phyloP scores from a whole-genome alignment of 2,329 filamentous ascomycete species.

The Trichophyton mentagrophytes region DNA sequence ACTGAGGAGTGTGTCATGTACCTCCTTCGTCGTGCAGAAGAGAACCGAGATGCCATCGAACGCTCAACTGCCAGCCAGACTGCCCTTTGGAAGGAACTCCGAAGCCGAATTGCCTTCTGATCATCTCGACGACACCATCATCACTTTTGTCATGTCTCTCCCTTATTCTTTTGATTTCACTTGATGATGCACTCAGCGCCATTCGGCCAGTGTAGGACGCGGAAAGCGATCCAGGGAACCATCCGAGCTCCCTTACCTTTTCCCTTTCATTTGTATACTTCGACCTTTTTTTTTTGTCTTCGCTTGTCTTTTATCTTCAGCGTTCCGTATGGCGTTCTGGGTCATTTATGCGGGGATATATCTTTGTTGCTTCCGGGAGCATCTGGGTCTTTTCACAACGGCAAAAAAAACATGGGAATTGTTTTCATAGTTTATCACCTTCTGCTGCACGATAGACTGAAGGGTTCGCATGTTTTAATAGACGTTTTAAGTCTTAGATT shows the following conservation, averaged over 20 bases:
- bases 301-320: background rate
- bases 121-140: background rate
- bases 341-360: background rate
- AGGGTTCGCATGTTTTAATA: background rate
- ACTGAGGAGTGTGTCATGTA: conserved; percentile 50
- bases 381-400: background rate
- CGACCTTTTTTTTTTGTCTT: background rate
- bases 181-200: background rate
- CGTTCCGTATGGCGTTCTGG: background rate
- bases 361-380: background rate
- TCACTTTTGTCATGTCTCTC: background rate
- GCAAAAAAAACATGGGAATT: background rate
- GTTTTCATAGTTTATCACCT: conserved; percentile 1
- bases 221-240: background rate
- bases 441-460: background rate
- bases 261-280: background rate
- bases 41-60: conserved; percentile 54
- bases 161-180: background rate
- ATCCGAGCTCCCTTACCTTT: background rate
- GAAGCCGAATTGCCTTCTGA: conserved; percentile 7
- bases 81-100: conserved; percentile 14
- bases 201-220: background rate
- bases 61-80: conserved; percentile 25
- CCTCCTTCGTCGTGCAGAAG: conserved; percentile 52
- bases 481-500: background rate